Base-by-base conservation (phyloP, 2,329 filamentous ascomycete genomes). In the Xylariaceae sp. region DNA sequence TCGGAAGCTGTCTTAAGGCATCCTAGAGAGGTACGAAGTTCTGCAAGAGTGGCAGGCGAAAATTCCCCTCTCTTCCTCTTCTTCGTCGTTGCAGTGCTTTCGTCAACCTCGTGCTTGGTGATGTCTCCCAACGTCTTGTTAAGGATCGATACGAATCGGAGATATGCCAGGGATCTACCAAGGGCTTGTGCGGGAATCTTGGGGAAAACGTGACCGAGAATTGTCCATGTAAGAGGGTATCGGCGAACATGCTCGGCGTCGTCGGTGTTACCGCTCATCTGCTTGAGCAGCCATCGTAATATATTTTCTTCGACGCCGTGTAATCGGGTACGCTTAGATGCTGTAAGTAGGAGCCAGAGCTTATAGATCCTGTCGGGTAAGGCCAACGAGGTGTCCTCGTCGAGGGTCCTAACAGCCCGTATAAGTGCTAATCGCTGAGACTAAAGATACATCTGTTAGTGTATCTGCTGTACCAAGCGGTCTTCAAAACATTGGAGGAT, bases 161-260 rank as follows among this genome's bases (percentile, higher is more conserved):
- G 81, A 56, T 92, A 87, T 19, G 85, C 86, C 6, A 96, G 79
- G 3, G 89, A 86, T 56, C 87, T 86, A 7, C 90, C 89, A 21
- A 91, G 78, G 9, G 85, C 87, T 41, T 89, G 87, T 0, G 86
- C 76, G 0, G 90, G 87, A 16, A 94, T 84, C n/a, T 85, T 76
- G 46, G 80, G 76, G 51, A 91, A 80, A 44, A 89, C 78, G 56
- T 81, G 81, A 40, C 79, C 78, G 21, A 92, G 71, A 31, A 92
- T 80, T 26, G 76, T 78, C 89, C 86, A 88, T 8, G 83, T 78
- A 49, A 82, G 69, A 43, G 83, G 82, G 64, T 80, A 84, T 60
- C 83, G 77, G 64, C 84, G 79, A 47, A 85, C 65, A 36, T 76
- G 79, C 68, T 86, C 82, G 49, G 81, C 79, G 45, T 69, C 72